Base-by-base conservation (phyloP, 164 flowering plant species). In the Magnolia sinica region DNA sequence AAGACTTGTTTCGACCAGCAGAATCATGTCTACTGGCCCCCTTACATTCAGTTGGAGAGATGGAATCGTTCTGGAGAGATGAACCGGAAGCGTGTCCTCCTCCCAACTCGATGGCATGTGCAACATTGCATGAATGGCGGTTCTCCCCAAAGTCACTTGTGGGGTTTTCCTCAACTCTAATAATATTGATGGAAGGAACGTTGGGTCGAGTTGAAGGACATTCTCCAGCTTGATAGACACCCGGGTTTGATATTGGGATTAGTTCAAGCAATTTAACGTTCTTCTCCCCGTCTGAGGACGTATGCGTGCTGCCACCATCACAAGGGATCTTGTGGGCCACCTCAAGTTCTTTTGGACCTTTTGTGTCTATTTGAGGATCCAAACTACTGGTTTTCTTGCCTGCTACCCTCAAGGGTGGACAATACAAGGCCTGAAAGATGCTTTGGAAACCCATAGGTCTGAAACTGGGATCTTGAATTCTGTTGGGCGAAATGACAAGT, bases 391-490 rank as follows among this genome's bases (percentile, higher is more conserved):
- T 69, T 77, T 65, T 70, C 31, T 71, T 9, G 13, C 79, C 84
- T 55, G 68, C 77, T 18, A 16, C 63, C 76, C 61, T 83, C 24
- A 23, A 65, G 75, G 70, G 83, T 72, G 86, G 83, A 69, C 86
- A 77, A 80, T 86, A 90, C 59, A 91, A 70, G 27, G 94, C 83
- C 83, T 82, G 89, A 68, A 94, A 94, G 29, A 91, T 73, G 55
- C 86, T 79, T 63, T 82, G 89, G 79, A 94, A 94, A 18, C 96
- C 93, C 37, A 79, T 77, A 68, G 55, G 80, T 65, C 75, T 84
- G 78, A 77, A 74, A 20, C 70, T 81, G 22, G 73, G 68, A 68
- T 80, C 84, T 14, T 79, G 77, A 55, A 68, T 79, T 71, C 71
- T 78, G 19, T 52, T 73, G 63, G 49, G 61, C 49, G 77, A 20